A percentile compares a stretch with the other conserved stretches of the same genome.
Conservation (phyloP, 768 basidiomycete species). For the Peribolospora kevripleyi region DNA sequence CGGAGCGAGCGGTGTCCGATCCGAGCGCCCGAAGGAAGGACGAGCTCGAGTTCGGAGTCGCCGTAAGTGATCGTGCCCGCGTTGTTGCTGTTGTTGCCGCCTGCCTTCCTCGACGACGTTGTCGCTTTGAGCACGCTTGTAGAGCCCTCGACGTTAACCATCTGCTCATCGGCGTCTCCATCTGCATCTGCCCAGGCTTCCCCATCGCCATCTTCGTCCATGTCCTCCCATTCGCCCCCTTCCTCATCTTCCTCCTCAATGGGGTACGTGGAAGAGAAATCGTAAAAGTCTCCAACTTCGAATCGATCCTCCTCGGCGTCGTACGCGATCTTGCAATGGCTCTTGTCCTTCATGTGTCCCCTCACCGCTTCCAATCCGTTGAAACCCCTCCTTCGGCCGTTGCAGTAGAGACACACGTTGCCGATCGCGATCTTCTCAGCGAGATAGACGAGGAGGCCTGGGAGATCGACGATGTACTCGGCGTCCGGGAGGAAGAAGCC, state of each 20-base stretch:
- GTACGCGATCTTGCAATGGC: constrained; percentile 88
- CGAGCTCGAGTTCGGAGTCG: constrained; percentile 60
- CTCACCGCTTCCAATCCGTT: constrained; percentile 62
- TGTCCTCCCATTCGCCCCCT: constrained; percentile 18
- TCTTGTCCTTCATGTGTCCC: constrained; percentile 87
- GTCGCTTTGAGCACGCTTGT: background rate
- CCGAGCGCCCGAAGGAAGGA: constrained; percentile 72
- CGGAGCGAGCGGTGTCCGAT: constrained; percentile 76
- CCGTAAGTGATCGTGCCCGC: constrained; percentile 42
- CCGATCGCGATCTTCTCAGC: constrained; percentile 84
- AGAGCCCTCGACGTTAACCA: background rate
- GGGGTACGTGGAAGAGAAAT: constrained; percentile 63
- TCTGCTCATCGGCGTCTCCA: constrained; percentile 21
- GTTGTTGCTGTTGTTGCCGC: constrained; percentile 4
- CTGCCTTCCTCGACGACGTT: constrained; percentile 10
- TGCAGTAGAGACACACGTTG: constrained; percentile 79
- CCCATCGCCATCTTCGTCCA: constrained; percentile 23
- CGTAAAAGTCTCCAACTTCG: constrained; percentile 79
- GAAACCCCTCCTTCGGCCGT: constrained; percentile 35
- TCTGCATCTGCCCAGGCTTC: constrained; percentile 14
- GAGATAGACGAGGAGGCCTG: constrained; percentile 60
- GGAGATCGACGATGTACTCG: constrained; percentile 60
- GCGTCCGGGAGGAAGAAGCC: constrained; percentile 92
- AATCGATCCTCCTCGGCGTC: constrained; percentile 53
- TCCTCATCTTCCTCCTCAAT: constrained; percentile 15